Conservation (phyloP, 768 basidiomycete genomes). For the Collybia sp. region DNA sequence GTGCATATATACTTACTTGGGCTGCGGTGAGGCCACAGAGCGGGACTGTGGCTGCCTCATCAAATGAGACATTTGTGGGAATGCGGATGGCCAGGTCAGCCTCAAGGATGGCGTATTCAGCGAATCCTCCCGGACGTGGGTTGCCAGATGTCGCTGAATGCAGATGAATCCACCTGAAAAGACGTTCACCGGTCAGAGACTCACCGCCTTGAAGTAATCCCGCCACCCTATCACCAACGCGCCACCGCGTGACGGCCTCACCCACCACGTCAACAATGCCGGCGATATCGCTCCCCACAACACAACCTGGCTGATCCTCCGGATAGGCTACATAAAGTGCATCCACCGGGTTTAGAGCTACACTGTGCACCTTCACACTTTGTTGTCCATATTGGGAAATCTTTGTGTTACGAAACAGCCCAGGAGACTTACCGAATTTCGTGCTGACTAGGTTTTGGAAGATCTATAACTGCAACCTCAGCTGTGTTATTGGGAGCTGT, state of each 20-base stretch:
- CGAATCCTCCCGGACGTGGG: constrained; percentile 26
- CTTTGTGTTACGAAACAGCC: no score
- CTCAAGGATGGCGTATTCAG: constrained; percentile 28
- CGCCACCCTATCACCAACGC: constrained; percentile 26
- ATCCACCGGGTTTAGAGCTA: constrained; percentile 31
- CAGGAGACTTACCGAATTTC: constrained; percentile 22
- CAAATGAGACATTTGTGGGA: constrained; percentile 19
- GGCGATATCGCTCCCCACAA: constrained; percentile 30
- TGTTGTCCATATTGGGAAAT: neutral
- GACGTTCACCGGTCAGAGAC: neutral
- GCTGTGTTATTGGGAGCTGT: constrained; percentile 22
- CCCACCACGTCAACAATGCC: constrained; percentile 27
- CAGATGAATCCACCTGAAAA: neutral
- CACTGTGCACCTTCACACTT: constrained; percentile 23
- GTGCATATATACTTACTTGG: constrained; percentile 14
- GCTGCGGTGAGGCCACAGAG: constrained; percentile 27
- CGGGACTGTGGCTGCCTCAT: constrained; percentile 27
- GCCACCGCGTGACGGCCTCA: constrained; percentile 19
- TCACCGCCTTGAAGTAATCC: constrained; percentile 28
- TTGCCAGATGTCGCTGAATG: constrained; percentile 25
- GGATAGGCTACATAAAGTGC: constrained; percentile 21
- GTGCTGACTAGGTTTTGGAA: constrained; percentile 19
- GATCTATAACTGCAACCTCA: constrained; percentile 15
- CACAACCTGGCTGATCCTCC: constrained; percentile 20
- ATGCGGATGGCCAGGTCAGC: constrained; percentile 24